Conservation (phyloP, 192 early-diverging fungal genomes). For the Geranomyces michiganensis region DNA sequence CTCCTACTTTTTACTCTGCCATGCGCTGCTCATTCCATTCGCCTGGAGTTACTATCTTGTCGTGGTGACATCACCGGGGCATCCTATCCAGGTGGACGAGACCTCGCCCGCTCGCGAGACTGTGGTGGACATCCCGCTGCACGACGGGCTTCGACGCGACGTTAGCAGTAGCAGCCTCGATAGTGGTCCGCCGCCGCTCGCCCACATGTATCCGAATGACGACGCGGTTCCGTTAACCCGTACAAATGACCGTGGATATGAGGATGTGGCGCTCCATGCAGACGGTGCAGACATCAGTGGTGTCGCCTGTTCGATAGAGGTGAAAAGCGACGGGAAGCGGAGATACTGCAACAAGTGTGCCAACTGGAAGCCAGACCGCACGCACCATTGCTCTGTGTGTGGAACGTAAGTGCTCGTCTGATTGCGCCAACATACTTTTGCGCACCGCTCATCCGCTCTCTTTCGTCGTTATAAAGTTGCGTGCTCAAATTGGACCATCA, state of each 20-base stretch:
- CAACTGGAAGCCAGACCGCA: slow-evolving; percentile 51
- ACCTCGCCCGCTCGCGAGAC: neutral
- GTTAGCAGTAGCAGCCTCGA: neutral
- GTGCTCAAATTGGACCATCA: slow-evolving; percentile 54
- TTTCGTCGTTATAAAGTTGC: slow-evolving; percentile 14
- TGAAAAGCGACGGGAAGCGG: slow-evolving; percentile 42
- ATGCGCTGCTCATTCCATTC: slow-evolving; percentile 30
- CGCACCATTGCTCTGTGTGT: slow-evolving; percentile 56
- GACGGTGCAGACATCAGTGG: neutral
- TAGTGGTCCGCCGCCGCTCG: neutral
- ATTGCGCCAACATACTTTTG: neutral
- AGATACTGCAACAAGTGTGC: slow-evolving; percentile 55
- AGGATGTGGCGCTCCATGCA: neutral
- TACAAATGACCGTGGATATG: neutral
- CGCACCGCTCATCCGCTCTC: neutral
- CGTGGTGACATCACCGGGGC: slow-evolving; percentile 25
- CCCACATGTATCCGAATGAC: neutral
- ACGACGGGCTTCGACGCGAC: neutral
- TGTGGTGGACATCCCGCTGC: neutral
- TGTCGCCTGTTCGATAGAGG: slow-evolving; percentile 33
- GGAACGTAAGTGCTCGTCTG: slow-evolving; percentile 32
- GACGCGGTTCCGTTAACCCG: neutral
- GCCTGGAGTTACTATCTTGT: slow-evolving; percentile 30
- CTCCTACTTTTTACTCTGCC: slow-evolving; percentile 17
- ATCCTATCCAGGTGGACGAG: slow-evolving; percentile 9